phyloP scores from a whole-genome alignment of 805 yeast species.

The Maudiozyma saulgeensis region DNA sequence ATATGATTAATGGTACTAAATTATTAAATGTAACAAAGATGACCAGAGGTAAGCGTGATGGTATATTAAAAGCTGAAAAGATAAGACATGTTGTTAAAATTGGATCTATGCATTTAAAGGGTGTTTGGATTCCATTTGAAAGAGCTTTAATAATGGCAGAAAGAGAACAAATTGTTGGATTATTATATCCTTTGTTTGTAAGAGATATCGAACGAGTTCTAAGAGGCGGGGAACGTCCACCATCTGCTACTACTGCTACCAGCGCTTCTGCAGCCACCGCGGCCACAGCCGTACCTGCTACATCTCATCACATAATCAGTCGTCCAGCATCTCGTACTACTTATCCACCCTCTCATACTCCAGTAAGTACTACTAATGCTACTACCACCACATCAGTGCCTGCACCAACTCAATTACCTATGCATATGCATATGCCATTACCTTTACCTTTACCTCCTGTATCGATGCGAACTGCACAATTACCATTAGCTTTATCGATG shows the following conservation, averaged over 20 bases:
- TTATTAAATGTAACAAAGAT: conserved; percentile 74
- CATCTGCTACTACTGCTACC: background rate
- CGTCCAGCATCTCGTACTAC: background rate
- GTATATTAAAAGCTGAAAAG: conserved; percentile 68
- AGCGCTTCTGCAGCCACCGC: background rate
- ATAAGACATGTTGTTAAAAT: conserved; percentile 73
- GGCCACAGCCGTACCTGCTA: background rate
- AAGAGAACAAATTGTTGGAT: conserved; percentile 61
- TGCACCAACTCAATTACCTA: background rate
- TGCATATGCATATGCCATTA: background rate
- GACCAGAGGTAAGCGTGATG: conserved; percentile 83
- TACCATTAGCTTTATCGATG: background rate
- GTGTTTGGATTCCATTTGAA: conserved; percentile 86
- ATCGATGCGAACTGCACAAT: background rate
- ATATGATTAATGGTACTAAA: conserved; percentile 81
- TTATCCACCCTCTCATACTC: background rate
- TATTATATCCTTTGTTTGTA: conserved; percentile 60
- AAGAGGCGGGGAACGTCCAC: conserved; percentile 7
- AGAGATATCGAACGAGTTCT: conserved; percentile 52
- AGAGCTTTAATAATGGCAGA: conserved; percentile 76
- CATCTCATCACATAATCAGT: background rate
- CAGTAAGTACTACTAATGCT: background rate
- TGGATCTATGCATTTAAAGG: conserved; percentile 81
- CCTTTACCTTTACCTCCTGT: background rate
- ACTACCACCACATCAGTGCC: background rate